Evolutionary conservation across 768 basidiomycete genomes (phyloP).

Genomic region (Xerocomellus amylosporus): DNA sequence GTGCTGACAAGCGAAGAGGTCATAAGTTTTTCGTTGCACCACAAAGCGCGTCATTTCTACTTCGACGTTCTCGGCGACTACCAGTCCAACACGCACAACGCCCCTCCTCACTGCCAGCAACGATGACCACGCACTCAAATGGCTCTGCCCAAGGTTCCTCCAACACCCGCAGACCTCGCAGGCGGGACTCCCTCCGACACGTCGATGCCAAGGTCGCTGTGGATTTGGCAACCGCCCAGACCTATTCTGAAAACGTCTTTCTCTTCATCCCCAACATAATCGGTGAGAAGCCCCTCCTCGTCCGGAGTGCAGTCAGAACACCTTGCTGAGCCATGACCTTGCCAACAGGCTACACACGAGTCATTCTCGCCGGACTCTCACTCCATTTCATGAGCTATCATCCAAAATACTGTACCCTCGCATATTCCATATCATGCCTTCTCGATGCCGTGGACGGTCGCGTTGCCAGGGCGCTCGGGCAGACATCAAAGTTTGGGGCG

Average conservation of each 20-base stretch:
- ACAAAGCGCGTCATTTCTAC: slow-evolving; percentile 19
- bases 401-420: slow-evolving; percentile 85
- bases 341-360: slow-evolving; percentile 76
- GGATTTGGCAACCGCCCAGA: slow-evolving; percentile 81
- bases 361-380: slow-evolving; percentile 86
- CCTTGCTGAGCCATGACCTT: background rate
- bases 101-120: slow-evolving; percentile 6
- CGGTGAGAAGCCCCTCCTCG: slow-evolving; percentile 46
- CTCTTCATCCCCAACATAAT: slow-evolving; percentile 97
- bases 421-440: slow-evolving; percentile 88
- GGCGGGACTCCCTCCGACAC: slow-evolving; percentile 58
- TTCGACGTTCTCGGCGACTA: background rate
- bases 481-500: slow-evolving; percentile 95
- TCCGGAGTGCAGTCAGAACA: background rate
- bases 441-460: slow-evolving; percentile 95
- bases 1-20: background rate
- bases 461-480: slow-evolving; percentile 82
- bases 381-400: slow-evolving; percentile 94
- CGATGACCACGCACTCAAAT: slow-evolving; percentile 26
- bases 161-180: slow-evolving; percentile 33
- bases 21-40: slow-evolving; percentile 8
- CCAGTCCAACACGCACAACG: background rate
- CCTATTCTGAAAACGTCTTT: slow-evolving; percentile 94
- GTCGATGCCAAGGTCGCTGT: slow-evolving; percentile 85
- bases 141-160: slow-evolving; percentile 33